Conservation (phyloP, 495 filamentous ascomycete genomes). For the Penicillium daleae region DNA sequence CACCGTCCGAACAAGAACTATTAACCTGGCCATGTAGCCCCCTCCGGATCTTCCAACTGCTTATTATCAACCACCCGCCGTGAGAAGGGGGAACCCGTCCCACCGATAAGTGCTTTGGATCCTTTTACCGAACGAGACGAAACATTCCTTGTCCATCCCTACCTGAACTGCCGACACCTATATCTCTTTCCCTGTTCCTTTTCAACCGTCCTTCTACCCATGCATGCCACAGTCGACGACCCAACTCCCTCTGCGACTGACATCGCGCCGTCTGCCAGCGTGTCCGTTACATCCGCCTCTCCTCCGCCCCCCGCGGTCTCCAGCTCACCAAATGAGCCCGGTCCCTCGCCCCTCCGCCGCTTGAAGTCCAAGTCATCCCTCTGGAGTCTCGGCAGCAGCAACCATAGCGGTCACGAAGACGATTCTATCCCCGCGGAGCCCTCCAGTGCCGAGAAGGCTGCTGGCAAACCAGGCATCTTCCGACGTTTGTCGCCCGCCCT, state of each 20-base stretch:
- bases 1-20: neutral
- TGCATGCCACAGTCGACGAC: constrained; percentile 48
- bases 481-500: constrained; percentile 67
- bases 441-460: constrained; percentile 32
- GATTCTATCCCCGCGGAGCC: constrained; percentile 27
- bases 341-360: constrained; percentile 38
- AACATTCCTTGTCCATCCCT: constrained; percentile 41
- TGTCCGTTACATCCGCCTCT: constrained; percentile 34
- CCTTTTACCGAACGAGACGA: constrained; percentile 25
- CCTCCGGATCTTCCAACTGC: neutral
- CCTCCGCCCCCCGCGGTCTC: constrained; percentile 38
- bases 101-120: constrained; percentile 1
- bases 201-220: constrained; percentile 34
- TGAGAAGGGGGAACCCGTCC: constrained; percentile 7
- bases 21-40: constrained; percentile 27
- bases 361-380: constrained; percentile 50
- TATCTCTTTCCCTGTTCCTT: constrained; percentile 15
- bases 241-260: constrained; percentile 38
- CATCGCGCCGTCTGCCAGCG: constrained; percentile 33
- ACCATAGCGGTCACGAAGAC: constrained; percentile 36
- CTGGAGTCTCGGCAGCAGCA: constrained; percentile 45
- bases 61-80: constrained; percentile 8
- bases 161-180: constrained; percentile 19
- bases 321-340: constrained; percentile 38
- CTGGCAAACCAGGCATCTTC: constrained; percentile 42